These are phyloP conservation scores for Dianthus caryophyllus DNA, from an alignment of 148 eudicot species.

Conservation along the genomic window DNA sequence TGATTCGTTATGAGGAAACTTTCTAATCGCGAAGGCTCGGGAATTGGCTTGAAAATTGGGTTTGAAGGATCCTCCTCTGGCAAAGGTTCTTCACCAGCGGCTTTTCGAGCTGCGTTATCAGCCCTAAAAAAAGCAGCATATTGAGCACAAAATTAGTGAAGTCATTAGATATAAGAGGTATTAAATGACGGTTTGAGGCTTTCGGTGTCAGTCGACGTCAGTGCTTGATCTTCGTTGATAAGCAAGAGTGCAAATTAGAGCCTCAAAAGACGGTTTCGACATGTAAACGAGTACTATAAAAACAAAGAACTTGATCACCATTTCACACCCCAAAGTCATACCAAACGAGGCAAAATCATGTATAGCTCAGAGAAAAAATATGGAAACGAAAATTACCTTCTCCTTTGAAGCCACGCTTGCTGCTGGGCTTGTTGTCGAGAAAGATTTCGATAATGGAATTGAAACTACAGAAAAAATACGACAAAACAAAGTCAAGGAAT, in stretches of 20 bases:
- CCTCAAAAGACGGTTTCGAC: too few relatives aligned
- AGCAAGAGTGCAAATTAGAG: too few relatives aligned
- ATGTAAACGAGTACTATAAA: too few relatives aligned
- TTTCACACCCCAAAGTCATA: background rate
- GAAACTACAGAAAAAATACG: constrained; percentile 47
- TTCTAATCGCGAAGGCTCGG: constrained; percentile 85
- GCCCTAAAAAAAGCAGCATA: constrained; percentile 45
- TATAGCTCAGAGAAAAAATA: constrained; percentile 2
- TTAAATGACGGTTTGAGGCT: too few relatives aligned
- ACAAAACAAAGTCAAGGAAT: constrained; percentile 2
- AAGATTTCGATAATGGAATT: constrained; percentile 68
- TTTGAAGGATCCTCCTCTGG: constrained; percentile 94
- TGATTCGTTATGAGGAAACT: constrained; percentile 94
- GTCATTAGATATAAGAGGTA: too few relatives aligned
- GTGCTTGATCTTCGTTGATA: too few relatives aligned
- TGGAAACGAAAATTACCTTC: constrained; percentile 44
- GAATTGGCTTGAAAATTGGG: constrained; percentile 67
- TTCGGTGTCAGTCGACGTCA: too few relatives aligned
- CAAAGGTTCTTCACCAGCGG: constrained; percentile 91
- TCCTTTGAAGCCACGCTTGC: constrained; percentile 89
- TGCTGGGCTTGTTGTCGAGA: constrained; percentile 87
- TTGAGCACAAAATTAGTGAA: background rate
- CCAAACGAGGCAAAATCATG: background rate
- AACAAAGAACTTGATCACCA: too few relatives aligned
- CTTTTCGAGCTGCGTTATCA: constrained; percentile 69